Conservation (phyloP, 148 eudicot species). For the Linanthus parryae region DNA sequence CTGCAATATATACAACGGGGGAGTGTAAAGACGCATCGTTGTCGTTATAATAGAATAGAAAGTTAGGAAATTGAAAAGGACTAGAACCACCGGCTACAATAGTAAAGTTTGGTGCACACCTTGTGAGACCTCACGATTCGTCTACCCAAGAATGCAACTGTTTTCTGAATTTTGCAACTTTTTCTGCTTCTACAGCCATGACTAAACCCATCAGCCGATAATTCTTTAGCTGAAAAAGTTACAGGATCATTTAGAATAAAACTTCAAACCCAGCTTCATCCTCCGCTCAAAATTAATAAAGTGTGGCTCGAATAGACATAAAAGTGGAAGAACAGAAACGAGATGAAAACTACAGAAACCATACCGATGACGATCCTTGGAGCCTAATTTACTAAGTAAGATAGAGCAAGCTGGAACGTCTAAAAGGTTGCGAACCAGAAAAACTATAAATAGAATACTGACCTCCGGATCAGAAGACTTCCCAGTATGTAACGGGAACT, state of each 20-base stretch:
- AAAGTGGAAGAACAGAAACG: background rate
- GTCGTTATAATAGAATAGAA: too few species aligned
- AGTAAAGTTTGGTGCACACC: too few species aligned
- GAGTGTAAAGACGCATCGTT: too few species aligned
- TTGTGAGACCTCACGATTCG: slow-evolving; percentile 27
- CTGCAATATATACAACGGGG: too few species aligned
- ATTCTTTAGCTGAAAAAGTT: slow-evolving; percentile 53
- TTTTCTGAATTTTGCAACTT: slow-evolving; percentile 40
- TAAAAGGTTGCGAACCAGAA: too few species aligned
- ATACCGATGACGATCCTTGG: background rate
- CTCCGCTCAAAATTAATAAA: too few species aligned
- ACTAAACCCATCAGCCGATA: slow-evolving; percentile 69
- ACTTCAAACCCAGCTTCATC: background rate
- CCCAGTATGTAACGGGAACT: slow-evolving; percentile 47
- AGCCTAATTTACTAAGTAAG: background rate
- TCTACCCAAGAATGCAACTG: slow-evolving; percentile 58
- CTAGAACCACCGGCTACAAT: too few species aligned
- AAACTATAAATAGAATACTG: slow-evolving; percentile 17
- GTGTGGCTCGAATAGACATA: too few species aligned
- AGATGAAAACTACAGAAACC: background rate
- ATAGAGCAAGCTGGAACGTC: too few species aligned
- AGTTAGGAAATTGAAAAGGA: too few species aligned
- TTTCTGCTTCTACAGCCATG: slow-evolving; percentile 72
- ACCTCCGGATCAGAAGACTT: slow-evolving; percentile 60
- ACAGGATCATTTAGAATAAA: slow-evolving; percentile 1